These are phyloP conservation scores for Elymus sibiricus DNA, from an alignment of 176 grass and related monocot species.

Conservation along the genomic window DNA sequence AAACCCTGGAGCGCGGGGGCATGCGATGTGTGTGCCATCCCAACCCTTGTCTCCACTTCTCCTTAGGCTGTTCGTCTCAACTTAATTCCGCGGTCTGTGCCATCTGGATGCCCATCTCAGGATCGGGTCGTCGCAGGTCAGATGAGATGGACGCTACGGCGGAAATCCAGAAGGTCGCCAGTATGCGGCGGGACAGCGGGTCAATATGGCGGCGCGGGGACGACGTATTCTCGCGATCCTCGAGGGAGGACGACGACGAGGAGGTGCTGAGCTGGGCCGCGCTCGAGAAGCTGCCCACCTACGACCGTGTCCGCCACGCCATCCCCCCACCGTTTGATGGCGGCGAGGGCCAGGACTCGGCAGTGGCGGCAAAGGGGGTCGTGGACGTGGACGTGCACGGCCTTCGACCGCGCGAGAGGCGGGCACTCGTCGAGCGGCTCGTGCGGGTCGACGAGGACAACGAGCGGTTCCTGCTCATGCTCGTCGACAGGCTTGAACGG, in stretches of 20 bases:
- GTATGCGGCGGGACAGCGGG: slow-evolving; percentile 43
- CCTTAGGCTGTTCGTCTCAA: no score
- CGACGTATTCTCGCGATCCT: slow-evolving; percentile 69
- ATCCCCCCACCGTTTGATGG: slow-evolving; percentile 32
- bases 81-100: no score
- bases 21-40: no score
- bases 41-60: no score
- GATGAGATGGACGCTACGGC: slow-evolving; percentile 39
- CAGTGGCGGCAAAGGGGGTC: slow-evolving; percentile 18
- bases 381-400: slow-evolving; percentile 58
- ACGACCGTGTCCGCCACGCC: slow-evolving; percentile 66
- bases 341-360: neutral
- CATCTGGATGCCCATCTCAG: no score
- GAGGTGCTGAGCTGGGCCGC: slow-evolving; percentile 90
- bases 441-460: slow-evolving; percentile 85
- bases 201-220: slow-evolving; percentile 58
- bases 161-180: slow-evolving; percentile 46
- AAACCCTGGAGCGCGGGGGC: no score
- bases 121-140: no score
- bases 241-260: slow-evolving; percentile 80
- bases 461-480: slow-evolving; percentile 82
- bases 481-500: slow-evolving; percentile 77
- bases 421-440: slow-evolving; percentile 59
- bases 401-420: slow-evolving; percentile 38
- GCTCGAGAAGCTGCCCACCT: slow-evolving; percentile 81